phyloP scores from a whole-genome alignment of 1,284 basidiomycete genomes.

The Trichosporon sp. region DNA sequence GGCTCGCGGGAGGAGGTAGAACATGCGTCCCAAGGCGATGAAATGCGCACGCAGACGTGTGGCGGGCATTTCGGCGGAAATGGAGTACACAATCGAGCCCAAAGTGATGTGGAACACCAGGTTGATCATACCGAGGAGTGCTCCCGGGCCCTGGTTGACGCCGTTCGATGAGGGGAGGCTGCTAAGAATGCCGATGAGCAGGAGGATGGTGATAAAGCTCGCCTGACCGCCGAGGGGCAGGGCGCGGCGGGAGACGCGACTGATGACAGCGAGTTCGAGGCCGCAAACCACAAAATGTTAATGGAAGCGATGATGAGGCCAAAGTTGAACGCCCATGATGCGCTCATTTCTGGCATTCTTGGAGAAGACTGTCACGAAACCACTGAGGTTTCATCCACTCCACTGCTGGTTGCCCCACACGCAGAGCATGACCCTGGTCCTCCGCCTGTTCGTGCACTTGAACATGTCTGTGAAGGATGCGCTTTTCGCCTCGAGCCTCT shows the following conservation, averaged over 20 bases:
- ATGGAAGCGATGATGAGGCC: constrained; percentile 41
- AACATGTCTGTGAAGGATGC: constrained; percentile 58
- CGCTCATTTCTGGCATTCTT: constrained; percentile 46
- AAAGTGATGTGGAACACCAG: constrained; percentile 39
- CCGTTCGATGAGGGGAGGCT: background rate
- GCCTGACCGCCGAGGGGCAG: constrained; percentile 39
- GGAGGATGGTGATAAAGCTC: background rate
- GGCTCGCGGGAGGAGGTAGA: constrained; percentile 55
- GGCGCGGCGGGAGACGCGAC: constrained; percentile 52
- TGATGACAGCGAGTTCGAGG: constrained; percentile 42
- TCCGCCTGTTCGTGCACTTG: constrained; percentile 53
- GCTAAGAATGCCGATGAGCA: constrained; percentile 20
- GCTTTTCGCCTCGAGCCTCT: constrained; percentile 36
- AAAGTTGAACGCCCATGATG: constrained; percentile 34
- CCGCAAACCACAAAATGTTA: constrained; percentile 47
- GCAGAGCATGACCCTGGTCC: constrained; percentile 56
- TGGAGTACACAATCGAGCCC: constrained; percentile 36
- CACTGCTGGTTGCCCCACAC: constrained; percentile 32
- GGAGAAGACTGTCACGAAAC: constrained; percentile 28
- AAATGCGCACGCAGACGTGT: constrained; percentile 53
- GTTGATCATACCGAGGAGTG: constrained; percentile 38
- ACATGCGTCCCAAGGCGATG: constrained; percentile 57
- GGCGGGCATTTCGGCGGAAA: constrained; percentile 29
- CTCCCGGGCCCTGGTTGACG: constrained; percentile 17
- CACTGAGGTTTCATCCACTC: constrained; percentile 31